phyloP scores from a whole-genome alignment of 257 asterid species.

The Solanum gandarillasii region DNA sequence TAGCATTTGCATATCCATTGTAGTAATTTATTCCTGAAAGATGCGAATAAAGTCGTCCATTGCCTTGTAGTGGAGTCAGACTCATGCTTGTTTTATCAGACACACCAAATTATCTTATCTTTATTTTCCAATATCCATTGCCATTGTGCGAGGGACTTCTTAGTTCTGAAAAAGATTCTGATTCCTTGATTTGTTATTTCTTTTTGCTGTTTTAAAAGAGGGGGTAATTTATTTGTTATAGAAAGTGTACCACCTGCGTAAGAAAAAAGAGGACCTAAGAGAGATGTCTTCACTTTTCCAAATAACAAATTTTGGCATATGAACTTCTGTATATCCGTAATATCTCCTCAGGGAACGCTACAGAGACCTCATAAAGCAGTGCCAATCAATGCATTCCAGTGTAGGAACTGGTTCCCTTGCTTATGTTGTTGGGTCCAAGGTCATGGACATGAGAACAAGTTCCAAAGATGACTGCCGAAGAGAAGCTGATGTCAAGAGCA shows the following conservation, averaged over 20 bases:
- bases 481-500: slow-evolving; percentile 42
- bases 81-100: neutral
- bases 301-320: neutral
- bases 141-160: neutral
- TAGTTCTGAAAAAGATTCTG: neutral
- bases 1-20: neutral
- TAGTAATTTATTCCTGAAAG: neutral
- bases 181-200: neutral
- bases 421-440: slow-evolving; percentile 86
- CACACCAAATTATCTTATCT: neutral
- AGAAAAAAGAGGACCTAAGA: neutral
- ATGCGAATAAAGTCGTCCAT: neutral
- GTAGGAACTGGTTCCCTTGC: slow-evolving; percentile 98
- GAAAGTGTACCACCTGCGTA: neutral
- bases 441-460: slow-evolving; percentile 93
- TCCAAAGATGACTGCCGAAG: slow-evolving; percentile 52
- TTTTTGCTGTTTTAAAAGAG: neutral
- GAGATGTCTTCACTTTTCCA: neutral
- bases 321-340: neutral
- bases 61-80: neutral
- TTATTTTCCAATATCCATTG: neutral
- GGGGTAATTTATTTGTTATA: neutral
- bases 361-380: slow-evolving; percentile 68
- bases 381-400: slow-evolving; percentile 93
- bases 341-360: slow-evolving; percentile 68